Percentiles rank a stretch among this genome's conserved stretches.
Conservation (phyloP, 148 eudicot species). For the Simmondsia chinensis region DNA sequence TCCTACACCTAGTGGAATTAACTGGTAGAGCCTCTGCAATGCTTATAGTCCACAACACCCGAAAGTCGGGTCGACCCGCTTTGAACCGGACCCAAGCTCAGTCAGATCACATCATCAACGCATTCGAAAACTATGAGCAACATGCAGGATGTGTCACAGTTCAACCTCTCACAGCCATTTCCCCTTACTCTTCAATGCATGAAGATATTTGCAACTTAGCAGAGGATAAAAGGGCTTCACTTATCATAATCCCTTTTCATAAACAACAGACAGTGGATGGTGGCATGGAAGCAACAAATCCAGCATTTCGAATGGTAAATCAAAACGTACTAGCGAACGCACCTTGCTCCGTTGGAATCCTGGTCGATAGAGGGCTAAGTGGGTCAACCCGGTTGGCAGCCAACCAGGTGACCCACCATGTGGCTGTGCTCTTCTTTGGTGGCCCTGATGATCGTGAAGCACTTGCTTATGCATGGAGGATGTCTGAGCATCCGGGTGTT, state of each 20-base stretch:
- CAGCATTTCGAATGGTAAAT: constrained; percentile 42
- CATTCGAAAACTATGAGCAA: constrained; percentile 56
- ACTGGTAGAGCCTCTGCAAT: constrained; percentile 74
- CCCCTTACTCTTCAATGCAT: constrained; percentile 67
- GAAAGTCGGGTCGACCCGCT: constrained; percentile 47
- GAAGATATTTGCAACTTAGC: constrained; percentile 57
- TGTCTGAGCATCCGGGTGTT: constrained; percentile 45
- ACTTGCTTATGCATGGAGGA: constrained; percentile 43
- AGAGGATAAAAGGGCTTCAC: constrained; percentile 48
- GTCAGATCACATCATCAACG: constrained; percentile 74
- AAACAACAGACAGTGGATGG: constrained; percentile 76
- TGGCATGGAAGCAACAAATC: constrained; percentile 54
- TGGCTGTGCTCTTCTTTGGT: constrained; percentile 46
- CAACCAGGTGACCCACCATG: constrained; percentile 27
- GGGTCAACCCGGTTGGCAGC: constrained; percentile 31
- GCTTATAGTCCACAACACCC: constrained; percentile 70
- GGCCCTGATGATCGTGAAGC: constrained; percentile 70
- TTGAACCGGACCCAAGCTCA: constrained; percentile 70
- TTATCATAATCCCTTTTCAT: constrained; percentile 61
- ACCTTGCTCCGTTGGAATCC: constrained; percentile 71
- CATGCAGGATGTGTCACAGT: constrained; percentile 32
- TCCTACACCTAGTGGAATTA: constrained; percentile 46
- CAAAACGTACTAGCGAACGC: constrained; percentile 57
- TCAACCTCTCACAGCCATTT: constrained; percentile 63
- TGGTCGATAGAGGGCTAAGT: constrained; percentile 58